These are phyloP conservation scores for Lenzites betulinus DNA, from an alignment of 768 basidiomycete genomes.

Conservation along the genomic window DNA sequence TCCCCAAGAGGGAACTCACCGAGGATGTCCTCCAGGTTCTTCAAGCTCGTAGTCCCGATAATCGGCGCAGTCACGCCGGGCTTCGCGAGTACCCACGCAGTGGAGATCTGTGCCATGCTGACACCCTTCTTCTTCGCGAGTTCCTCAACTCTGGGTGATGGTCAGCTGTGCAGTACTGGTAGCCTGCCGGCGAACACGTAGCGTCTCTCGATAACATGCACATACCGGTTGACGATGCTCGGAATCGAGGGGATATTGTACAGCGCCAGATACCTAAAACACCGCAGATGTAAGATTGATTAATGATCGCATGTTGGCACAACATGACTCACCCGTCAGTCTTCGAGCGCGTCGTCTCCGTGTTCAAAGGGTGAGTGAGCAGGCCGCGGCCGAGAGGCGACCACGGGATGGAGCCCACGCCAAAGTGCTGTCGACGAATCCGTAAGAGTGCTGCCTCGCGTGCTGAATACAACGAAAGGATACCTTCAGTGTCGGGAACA, in stretches of 20 bases:
- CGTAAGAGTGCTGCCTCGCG: background rate
- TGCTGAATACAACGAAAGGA: constrained; percentile 5
- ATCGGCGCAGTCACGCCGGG: constrained; percentile 41
- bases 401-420: constrained; percentile 40
- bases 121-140: constrained; percentile 42
- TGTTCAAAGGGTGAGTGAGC: constrained; percentile 21
- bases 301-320: background rate
- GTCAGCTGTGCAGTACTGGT: background rate
- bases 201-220: background rate
- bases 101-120: constrained; percentile 44
- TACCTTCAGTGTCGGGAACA: constrained; percentile 51
- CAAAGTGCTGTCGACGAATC: constrained; percentile 21
- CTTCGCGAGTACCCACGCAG: constrained; percentile 39
- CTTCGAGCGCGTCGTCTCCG: background rate
- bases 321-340: constrained; percentile 22
- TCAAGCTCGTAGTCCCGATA: constrained; percentile 41
- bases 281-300: background rate
- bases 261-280: background rate
- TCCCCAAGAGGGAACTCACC: constrained; percentile 18
- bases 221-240: constrained; percentile 25
- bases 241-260: constrained; percentile 20
- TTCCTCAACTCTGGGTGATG: constrained; percentile 34
- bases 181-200: too few species aligned
- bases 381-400: constrained; percentile 39
- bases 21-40: constrained; percentile 43